Percentiles rank a stretch among this genome's conserved stretches.
Evolutionary conservation across 1,284 basidiomycete species (phyloP).

Genomic region (Sporisorium reilianum): DNA sequence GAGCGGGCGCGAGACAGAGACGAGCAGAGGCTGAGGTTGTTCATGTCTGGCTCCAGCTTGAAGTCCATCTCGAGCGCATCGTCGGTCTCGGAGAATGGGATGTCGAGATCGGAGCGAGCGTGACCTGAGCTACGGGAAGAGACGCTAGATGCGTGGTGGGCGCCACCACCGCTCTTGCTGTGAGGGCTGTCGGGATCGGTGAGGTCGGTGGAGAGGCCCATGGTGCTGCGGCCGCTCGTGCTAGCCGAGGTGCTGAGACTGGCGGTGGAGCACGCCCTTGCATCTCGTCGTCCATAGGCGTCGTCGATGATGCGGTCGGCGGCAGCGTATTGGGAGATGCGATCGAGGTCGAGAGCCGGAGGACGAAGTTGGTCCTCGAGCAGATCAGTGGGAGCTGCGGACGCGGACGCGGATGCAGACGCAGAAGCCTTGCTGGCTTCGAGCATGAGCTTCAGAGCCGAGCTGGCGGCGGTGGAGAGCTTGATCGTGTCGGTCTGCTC

Average conservation of each 20-base stretch:
- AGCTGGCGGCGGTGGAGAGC: constrained; percentile 39
- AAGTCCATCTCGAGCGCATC: constrained; percentile 48
- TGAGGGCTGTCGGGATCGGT: constrained; percentile 51
- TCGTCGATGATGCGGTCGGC: constrained; percentile 2
- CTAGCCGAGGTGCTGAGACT: constrained; percentile 48
- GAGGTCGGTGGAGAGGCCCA: constrained; percentile 53
- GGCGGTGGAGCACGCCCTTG: constrained; percentile 18
- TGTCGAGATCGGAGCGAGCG: constrained; percentile 36
- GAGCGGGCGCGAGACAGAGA: constrained; percentile 40
- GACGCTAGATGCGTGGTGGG: constrained; percentile 11
- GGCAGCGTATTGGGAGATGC: constrained; percentile 13
- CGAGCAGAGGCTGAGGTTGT: constrained; percentile 52
- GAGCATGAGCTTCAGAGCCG: constrained; percentile 38
- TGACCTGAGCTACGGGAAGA: constrained; percentile 31
- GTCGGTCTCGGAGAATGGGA: constrained; percentile 25
- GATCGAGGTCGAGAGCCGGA: constrained; percentile 26
- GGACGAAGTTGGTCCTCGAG: constrained; percentile 31
- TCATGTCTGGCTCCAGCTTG: constrained; percentile 47
- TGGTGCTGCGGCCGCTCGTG: constrained; percentile 50
- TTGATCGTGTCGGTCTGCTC: constrained; percentile 54
- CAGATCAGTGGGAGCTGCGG: constrained; percentile 6
- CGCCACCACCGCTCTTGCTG: constrained; percentile 19
- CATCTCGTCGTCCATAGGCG: constrained; percentile 3
- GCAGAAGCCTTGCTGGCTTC: constrained; percentile 33
- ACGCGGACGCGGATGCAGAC: neutral